Evolutionary conservation across 768 basidiomycete genomes (phyloP).

Genomic region (Pleurotus salmoneostramineus): DNA sequence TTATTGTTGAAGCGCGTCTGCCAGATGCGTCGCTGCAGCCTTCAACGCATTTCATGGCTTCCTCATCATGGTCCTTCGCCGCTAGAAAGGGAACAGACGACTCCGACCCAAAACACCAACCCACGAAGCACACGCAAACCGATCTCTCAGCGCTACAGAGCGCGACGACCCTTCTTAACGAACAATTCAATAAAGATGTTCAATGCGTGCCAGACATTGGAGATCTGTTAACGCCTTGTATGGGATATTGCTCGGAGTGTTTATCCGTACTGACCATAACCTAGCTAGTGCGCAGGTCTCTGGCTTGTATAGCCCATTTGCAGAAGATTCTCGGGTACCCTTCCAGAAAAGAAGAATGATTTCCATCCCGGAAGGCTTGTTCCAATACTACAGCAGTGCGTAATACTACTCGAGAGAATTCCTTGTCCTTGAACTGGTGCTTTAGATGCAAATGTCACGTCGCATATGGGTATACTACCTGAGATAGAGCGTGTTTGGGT

Average conservation of each 20-base stretch:
- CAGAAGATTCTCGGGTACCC: constrained; percentile 74
- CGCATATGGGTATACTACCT: constrained; percentile 88
- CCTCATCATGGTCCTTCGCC: constrained; percentile 3
- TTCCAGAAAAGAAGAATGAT: constrained; percentile 76
- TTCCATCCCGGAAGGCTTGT: constrained; percentile 74
- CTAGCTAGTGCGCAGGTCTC: constrained; percentile 67
- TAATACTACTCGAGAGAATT: constrained; percentile 13
- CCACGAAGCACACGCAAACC: constrained; percentile 33
- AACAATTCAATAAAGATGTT: constrained; percentile 68
- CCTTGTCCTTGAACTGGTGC: not conserved
- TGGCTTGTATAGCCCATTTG: constrained; percentile 74
- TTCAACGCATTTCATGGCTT: constrained; percentile 6
- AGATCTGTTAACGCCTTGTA: constrained; percentile 62
- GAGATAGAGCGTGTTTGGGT: constrained; percentile 96
- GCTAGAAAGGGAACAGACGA: not conserved
- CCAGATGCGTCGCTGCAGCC: not conserved
- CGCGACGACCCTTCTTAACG: constrained; percentile 65
- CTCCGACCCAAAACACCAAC: constrained; percentile 7
- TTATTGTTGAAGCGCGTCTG: not conserved
- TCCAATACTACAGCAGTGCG: constrained; percentile 75
- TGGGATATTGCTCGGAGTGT: constrained; percentile 16
- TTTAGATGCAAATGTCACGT: constrained; percentile 62
- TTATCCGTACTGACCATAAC: constrained; percentile 9
- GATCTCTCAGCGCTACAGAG: constrained; percentile 62
- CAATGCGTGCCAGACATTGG: constrained; percentile 74